Base-by-base conservation (phyloP, 2,329 filamentous ascomycete species). In the Neonectria ditissima region DNA sequence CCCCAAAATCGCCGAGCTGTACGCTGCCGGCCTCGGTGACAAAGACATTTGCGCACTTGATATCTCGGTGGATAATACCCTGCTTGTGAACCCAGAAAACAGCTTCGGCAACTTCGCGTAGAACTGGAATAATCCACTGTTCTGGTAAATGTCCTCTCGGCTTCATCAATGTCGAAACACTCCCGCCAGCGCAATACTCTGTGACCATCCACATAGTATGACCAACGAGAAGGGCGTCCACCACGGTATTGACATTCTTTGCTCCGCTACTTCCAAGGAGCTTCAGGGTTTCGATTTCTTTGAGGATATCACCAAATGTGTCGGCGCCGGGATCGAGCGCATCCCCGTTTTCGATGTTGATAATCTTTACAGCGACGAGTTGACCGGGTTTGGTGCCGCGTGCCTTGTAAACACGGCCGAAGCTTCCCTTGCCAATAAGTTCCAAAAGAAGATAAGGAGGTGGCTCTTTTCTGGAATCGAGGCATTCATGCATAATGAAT, bases 151-250 rank as follows among this genome's bases (percentile, higher is more conserved):
- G 87, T 3, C 84, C 82, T 1, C 87, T 90, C 16, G 90, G 88
- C 74, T 86, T 87, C 88, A 90, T 90, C 62, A 87, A 85, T 65
- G 86, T 94, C 68, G 87, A 90, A 76, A 97, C 90, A 76, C 92
- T 95, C 51, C 93, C 93, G 65, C 93, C 93, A 7, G 91, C 92
- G 72, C 92, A 94, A 77, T 94, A 94, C 79, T 96, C 92, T 63
- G 91, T 94, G 59, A 96, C 88, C 82, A 96, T 92, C 93, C 93
- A 97, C 80, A 97, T 90, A 63, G 92, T 88, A 69, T 91, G 89
- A 43, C 91, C 91, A 39, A 95, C 88, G 9, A 91, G 89, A 20
- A 94, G 84, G 4, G 92, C 92, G 68, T 94, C 92, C 70, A 94
- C 89, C 54, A 95, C 91, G 70, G 90, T 86, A 75, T 95, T 96